Evolutionary conservation across 2,329 filamentous ascomycete genomes (phyloP).

Genomic region (Dactylellina drechsleri): DNA sequence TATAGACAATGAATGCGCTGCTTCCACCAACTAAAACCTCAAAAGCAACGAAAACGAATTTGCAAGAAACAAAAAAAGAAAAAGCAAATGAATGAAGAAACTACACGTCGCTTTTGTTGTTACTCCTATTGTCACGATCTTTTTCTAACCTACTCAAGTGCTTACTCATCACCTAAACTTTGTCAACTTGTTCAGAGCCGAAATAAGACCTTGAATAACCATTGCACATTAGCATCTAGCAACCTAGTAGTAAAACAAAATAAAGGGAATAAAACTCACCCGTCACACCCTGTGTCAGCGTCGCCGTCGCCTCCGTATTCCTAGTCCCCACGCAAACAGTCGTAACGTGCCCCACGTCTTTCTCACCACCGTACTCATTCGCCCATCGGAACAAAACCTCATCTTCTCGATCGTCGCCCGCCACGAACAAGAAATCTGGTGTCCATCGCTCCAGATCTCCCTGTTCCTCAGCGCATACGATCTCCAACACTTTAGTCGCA

Average conservation of each 20-base stretch:
- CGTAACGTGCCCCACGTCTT: constrained; percentile 74
- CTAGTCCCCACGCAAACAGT: constrained; percentile 87
- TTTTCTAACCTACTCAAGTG: constrained; percentile 1
- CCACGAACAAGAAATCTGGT: constrained; percentile 86
- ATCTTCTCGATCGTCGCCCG: constrained; percentile 91
- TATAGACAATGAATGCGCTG: neutral
- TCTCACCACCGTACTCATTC: constrained; percentile 74
- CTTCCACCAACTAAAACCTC: neutral
- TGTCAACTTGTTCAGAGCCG: constrained; percentile 30
- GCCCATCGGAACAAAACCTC: constrained; percentile 96
- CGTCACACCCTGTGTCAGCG: constrained; percentile 89
- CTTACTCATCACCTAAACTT: constrained; percentile 30
- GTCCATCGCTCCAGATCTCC: constrained; percentile 60
- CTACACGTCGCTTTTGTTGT: neutral
- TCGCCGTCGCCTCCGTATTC: constrained; percentile 87
- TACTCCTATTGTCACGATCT: neutral
- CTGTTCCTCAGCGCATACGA: constrained; percentile 64
- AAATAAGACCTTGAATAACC: constrained; percentile 16
- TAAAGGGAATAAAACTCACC: constrained; percentile 68
- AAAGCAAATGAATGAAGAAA: neutral
- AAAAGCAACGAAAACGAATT: neutral
- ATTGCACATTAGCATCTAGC: constrained; percentile 40
- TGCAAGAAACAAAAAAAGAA: neutral
- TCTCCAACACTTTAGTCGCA: constrained; percentile 75
- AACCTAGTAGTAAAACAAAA: neutral